Evolutionary conservation across 805 yeast species (phyloP), one percentile per base, ranked within the genome.

Genomic region (Metschnikowia reukaufii): DNA sequence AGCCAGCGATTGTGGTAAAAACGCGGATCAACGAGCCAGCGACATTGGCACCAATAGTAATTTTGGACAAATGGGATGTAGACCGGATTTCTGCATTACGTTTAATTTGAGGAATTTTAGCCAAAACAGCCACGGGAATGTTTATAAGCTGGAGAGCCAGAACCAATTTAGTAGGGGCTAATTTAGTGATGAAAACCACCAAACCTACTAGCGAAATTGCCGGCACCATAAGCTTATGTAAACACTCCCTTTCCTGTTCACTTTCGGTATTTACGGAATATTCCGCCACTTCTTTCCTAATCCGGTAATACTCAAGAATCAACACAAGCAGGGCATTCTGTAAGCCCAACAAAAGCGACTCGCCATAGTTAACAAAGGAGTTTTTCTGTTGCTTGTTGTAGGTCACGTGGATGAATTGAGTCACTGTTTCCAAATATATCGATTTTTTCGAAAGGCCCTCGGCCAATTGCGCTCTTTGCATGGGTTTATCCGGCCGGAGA

Each of bases 21-120:
- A 72, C 70, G 39, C 77, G 61, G 39, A 67, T 56, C 38, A 64
- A 54, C 8, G 75, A 64, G 1, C 77, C 77, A 18, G 67, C 36
- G 32, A 65, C 63, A 51, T 71, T 72, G 46, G 76, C 77, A 21
- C 67, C 60, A 29, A 72, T 61, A n/a, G 74, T 72, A 36, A 70
- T 56, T 21, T 56, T 62, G 9, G 72, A 64, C 37, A 72, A 66
- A 49, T 69, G 74, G 15, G 54, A 55, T 1, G 76, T 68, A 2
- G 74, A 67, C 36, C 62, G 58, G 50, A 72, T 61, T 18, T 51
- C 57, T 19, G 61, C 55, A 48, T 72, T 72, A 23, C 61, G 62
- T 36, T 50, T 57, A 46, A 72, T 72, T 47, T 72, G 77, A 6
- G 76, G 75, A 23, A 71, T 44, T 51, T 69, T 72, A 13, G 75